These are phyloP conservation scores for Coniochaeta sp. DNA, from an alignment of 2,329 filamentous ascomycete species.

Conservation along the genomic window DNA sequence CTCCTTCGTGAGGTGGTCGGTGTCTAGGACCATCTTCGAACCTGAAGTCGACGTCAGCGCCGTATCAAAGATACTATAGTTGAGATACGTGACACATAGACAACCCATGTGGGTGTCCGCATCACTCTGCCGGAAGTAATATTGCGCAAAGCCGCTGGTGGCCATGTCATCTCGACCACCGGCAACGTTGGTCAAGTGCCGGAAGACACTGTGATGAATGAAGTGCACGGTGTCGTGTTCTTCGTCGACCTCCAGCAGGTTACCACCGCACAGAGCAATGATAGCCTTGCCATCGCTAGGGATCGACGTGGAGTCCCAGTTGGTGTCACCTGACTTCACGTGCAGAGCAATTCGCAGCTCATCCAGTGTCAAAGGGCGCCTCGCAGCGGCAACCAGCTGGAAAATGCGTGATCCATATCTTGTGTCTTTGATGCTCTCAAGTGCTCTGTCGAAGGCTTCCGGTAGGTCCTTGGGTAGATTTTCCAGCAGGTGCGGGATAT, in stretches of 20 bases:
- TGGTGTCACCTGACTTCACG: background rate
- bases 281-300: background rate
- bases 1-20: too few relatives aligned
- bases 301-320: background rate
- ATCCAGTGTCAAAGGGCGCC: background rate
- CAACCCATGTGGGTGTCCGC: too few relatives aligned
- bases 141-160: too few relatives aligned
- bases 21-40: too few relatives aligned
- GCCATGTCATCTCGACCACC: too few relatives aligned
- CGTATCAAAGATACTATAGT: too few relatives aligned
- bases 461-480: background rate
- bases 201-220: background rate
- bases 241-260: conserved; percentile 2
- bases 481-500: background rate
- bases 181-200: too few relatives aligned
- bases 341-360: conserved; percentile 1
- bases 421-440: background rate
- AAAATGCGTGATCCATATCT: background rate
- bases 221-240: conserved; percentile 1
- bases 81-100: too few relatives aligned
- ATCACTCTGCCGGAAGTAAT: too few relatives aligned
- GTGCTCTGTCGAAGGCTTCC: background rate
- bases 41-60: too few relatives aligned
- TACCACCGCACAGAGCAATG: background rate
- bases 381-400: background rate